phyloP scores from a whole-genome alignment of 768 basidiomycete genomes.

The Russula olivacea region DNA sequence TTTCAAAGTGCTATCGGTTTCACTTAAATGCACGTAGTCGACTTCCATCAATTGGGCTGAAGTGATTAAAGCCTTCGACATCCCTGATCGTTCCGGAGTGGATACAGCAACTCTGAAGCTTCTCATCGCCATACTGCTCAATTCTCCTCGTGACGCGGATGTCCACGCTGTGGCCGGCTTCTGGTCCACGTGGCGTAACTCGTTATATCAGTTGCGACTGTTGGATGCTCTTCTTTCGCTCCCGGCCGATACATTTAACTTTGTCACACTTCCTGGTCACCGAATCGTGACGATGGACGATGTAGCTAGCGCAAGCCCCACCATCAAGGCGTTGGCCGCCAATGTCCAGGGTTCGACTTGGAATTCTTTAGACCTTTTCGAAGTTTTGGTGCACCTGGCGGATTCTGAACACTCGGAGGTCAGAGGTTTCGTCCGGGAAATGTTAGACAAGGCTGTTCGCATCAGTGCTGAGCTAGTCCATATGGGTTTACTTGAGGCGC shows the following conservation, averaged over 20 bases:
- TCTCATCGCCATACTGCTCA: constrained; percentile 79
- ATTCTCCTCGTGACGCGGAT: constrained; percentile 69
- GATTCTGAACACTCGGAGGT: constrained; percentile 68
- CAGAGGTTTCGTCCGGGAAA: constrained; percentile 72
- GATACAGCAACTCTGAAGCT: constrained; percentile 88
- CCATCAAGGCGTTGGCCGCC: constrained; percentile 85
- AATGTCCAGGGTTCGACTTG: constrained; percentile 90
- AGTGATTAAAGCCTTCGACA: constrained; percentile 83
- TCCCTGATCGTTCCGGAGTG: constrained; percentile 73
- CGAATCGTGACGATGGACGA: constrained; percentile 87
- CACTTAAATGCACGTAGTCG: constrained; percentile 41
- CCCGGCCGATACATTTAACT: constrained; percentile 87
- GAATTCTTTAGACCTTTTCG: constrained; percentile 90
- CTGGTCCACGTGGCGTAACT: constrained; percentile 82
- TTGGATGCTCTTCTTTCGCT: constrained; percentile 85
- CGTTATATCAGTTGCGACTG: constrained; percentile 78
- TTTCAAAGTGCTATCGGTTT: constrained; percentile 12
- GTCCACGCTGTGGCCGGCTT: constrained; percentile 80
- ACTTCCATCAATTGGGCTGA: constrained; percentile 70
- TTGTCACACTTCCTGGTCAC: constrained; percentile 79
- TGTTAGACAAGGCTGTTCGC: constrained; percentile 91
- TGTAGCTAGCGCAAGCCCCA: constrained; percentile 75
- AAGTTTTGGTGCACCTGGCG: constrained; percentile 76
- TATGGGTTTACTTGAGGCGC: constrained; percentile 86
- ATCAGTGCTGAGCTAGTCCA: constrained; percentile 92